Evolutionary conservation across 2,329 filamentous ascomycete genomes (phyloP), one percentile per base, ranked within the genome.

Genomic region (Gnomoniopsis sp.): DNA sequence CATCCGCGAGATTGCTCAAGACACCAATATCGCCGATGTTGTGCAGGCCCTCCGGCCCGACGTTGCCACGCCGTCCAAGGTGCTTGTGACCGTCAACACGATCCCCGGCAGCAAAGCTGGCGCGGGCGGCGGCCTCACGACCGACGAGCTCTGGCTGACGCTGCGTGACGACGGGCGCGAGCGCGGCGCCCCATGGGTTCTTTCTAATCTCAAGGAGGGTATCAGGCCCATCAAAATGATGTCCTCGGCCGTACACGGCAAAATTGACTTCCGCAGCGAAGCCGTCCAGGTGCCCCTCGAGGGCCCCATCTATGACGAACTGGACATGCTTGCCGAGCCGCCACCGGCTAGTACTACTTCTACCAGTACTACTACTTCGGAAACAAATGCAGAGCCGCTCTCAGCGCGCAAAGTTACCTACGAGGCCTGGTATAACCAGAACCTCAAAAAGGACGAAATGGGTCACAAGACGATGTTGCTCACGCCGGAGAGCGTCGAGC

Each of bases 131-230:
- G 61, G 58, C 17, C 55, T 78, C 17, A 69, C 73, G 0, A 60
- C 69, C 1, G 64, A 65, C 1, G 69, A 66, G 21, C 65, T 83
- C 43, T 70, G 68, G 47, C 64, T 62, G 30, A 72, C 75, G 41
- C 72, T 83, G 51, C 66, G 66, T 4, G 70, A 70, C 12, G 79
- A 83, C 66, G 77, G 75, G n/a, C 53, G 53, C 6, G 68, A 69
- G 30, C 74, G 79, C 53, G 74, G 74, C 54, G 68, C 77, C 54
- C 63, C 72, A 7, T 78, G 77, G 77, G 53, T 62, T 19, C 58
- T 70, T 43, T 38, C 63, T 66, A 54, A 58, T 52, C 44, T 58
- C 17, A 49, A 71, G 53, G 61, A 64, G 56, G 67, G 66, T 48
- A 63, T 70, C 41, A 59, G 55, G 48, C 62, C 49, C 53, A 38